Conservation (phyloP, 2,329 filamentous ascomycete species). For the Colletotrichum gigasporum region DNA sequence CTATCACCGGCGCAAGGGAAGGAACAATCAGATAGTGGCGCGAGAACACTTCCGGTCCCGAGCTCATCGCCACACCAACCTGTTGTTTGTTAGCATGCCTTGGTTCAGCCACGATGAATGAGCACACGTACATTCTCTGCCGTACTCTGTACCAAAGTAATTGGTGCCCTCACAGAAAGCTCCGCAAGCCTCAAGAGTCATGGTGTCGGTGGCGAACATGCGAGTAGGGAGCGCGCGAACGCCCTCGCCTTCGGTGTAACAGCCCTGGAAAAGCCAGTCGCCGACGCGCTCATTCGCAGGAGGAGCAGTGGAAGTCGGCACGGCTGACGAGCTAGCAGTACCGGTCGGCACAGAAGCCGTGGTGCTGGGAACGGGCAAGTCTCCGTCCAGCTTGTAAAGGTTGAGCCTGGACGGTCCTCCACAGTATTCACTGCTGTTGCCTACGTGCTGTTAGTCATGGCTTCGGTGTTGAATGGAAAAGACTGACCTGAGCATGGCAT, state of each 20-base stretch:
- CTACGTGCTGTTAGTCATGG: slow-evolving; percentile 26
- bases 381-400: slow-evolving; percentile 41
- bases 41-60: slow-evolving; percentile 38
- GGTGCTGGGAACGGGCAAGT: background rate
- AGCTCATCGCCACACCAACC: slow-evolving; percentile 47
- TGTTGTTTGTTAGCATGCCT: background rate
- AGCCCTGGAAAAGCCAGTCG: slow-evolving; percentile 45
- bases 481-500: slow-evolving; percentile 45
- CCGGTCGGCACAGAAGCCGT: background rate
- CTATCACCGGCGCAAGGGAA: slow-evolving; percentile 44
- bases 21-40: slow-evolving; percentile 43
- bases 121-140: slow-evolving; percentile 41
- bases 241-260: slow-evolving; percentile 45
- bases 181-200: slow-evolving; percentile 47
- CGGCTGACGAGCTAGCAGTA: background rate
- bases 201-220: slow-evolving; percentile 41
- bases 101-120: background rate
- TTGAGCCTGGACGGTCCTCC: slow-evolving; percentile 46
- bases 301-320: background rate
- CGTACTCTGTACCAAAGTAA: slow-evolving; percentile 48
- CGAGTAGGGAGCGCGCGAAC: slow-evolving; percentile 42
- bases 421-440: slow-evolving; percentile 47
- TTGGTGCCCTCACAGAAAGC: slow-evolving; percentile 40
- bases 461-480: background rate
- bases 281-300: slow-evolving; percentile 36